A percentile compares a stretch with the other conserved stretches of the same genome.
These are phyloP conservation scores for Radiomyces spectabilis DNA, from an alignment of 192 early-diverging fungal species.

Conservation along the genomic window DNA sequence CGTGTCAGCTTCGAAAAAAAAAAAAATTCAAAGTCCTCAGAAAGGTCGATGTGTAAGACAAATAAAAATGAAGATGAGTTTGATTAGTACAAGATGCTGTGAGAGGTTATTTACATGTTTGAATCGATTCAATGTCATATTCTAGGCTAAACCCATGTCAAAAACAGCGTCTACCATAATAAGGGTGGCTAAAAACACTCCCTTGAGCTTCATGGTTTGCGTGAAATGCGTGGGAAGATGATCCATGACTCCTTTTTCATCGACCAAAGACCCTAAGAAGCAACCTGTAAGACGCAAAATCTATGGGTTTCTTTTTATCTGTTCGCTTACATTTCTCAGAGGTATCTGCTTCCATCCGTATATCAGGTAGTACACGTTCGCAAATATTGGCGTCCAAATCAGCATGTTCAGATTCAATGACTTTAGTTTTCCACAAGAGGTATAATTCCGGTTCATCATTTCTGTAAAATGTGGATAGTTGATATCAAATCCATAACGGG, in stretches of 20 bases:
- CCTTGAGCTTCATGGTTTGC: neutral
- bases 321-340: neutral
- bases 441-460: neutral
- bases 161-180: neutral
- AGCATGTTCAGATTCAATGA: neutral
- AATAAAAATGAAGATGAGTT: too few species aligned
- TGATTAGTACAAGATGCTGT: too few species aligned
- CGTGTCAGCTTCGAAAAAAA: neutral
- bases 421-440: neutral
- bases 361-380: neutral
- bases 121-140: too few species aligned
- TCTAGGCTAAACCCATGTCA: neutral
- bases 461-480: too few species aligned
- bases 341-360: neutral
- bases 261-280: too few species aligned
- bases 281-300: too few species aligned
- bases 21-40: too few species aligned
- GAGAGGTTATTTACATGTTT: too few species aligned
- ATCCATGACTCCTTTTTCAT: too few species aligned
- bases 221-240: neutral
- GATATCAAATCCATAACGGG: too few species aligned
- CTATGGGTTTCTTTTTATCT: too few species aligned
- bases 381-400: neutral
- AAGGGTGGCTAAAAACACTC: neutral
- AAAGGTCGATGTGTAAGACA: too few species aligned